Evolutionary conservation across 108 stramenopile species (phyloP), one percentile per base, ranked within the genome.

Genomic region (Cyclotella sp.): DNA sequence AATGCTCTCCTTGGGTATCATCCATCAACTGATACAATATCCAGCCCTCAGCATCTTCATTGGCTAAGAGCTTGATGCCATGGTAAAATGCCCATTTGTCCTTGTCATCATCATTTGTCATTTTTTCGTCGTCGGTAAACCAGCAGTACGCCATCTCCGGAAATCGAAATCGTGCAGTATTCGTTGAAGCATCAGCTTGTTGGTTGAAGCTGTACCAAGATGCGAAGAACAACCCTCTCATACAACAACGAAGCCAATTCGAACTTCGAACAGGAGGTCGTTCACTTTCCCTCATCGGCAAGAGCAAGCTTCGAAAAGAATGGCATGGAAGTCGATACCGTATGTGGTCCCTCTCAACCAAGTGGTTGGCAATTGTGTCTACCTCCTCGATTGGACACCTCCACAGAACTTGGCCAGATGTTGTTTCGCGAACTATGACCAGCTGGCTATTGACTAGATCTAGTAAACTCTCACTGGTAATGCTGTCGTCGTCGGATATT

Each of bases 81-180:
- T 89, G 86, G 69, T 92, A 92, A 45, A 92, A 78, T 16, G 82
- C 89, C 91, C 91, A 92, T 30, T 89, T 76, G 64, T 88, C 85
- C 18, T 61, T 34, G 60, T 90, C 88, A 70, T 90, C 84, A 14
- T 82, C 78, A 42, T 42, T 43, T 28, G 12, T 5, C 21, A 41
- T 18, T 8, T 67, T 10, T 14, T 29, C 55, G 24, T 26, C 58
- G 49, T 61, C 30, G 22, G 41, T 75, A 55, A 89, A 92, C 88
- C 86, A 92, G 19, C 78, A 57, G 68, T 89, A 92, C 11, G 73
- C 86, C n/a, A 87, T 85, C 63, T 89, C 84, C 9, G 91, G 91
- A 64, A 92, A 90, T 22, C 86, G 77, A 40, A 61, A 27, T 16
- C 72, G 42, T 44, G 39, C 18, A 12, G 24, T n/a, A 22, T 49